A percentile compares a stretch with the other conserved stretches of the same genome.
Conservation (phyloP, 495 filamentous ascomycete genomes). For the Aspergillus indologenus region DNA sequence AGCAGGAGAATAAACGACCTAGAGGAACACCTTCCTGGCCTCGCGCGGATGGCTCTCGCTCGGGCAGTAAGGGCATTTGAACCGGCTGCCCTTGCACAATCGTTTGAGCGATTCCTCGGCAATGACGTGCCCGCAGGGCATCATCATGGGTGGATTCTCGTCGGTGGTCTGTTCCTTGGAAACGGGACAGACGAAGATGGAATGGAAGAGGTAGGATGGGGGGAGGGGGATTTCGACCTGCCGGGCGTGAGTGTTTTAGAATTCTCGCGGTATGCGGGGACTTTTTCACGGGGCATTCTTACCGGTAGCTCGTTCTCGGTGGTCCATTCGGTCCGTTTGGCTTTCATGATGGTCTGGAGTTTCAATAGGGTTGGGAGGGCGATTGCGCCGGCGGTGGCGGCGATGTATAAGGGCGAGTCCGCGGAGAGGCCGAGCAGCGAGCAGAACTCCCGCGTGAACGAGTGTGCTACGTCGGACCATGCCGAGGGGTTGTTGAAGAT, state of each 20-base stretch:
- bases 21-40: slow-evolving; percentile 67
- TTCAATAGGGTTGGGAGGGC: slow-evolving; percentile 84
- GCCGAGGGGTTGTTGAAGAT: slow-evolving; percentile 70
- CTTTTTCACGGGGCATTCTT: slow-evolving; percentile 13
- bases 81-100: slow-evolving; percentile 70
- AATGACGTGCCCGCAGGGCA: slow-evolving; percentile 95
- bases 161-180: slow-evolving; percentile 95
- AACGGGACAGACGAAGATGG: slow-evolving; percentile 96
- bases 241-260: slow-evolving; percentile 7
- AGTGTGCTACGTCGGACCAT: slow-evolving; percentile 75
- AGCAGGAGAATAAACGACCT: too few species aligned
- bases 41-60: slow-evolving; percentile 73
- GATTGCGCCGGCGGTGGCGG: slow-evolving; percentile 86
- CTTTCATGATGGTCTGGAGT: slow-evolving; percentile 73
- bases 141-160: slow-evolving; percentile 92
- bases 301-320: slow-evolving; percentile 85
- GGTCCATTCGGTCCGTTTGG: slow-evolving; percentile 92
- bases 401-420: slow-evolving; percentile 85
- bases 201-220: slow-evolving; percentile 83
- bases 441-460: slow-evolving; percentile 94
- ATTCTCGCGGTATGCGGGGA: neutral
- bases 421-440: slow-evolving; percentile 83
- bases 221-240: slow-evolving; percentile 88
- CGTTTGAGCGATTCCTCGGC: slow-evolving; percentile 75
- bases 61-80: slow-evolving; percentile 98